These are phyloP conservation scores for Colletotrichum sp. DNA, from an alignment of 2,329 filamentous ascomycete species.

Conservation along the genomic window DNA sequence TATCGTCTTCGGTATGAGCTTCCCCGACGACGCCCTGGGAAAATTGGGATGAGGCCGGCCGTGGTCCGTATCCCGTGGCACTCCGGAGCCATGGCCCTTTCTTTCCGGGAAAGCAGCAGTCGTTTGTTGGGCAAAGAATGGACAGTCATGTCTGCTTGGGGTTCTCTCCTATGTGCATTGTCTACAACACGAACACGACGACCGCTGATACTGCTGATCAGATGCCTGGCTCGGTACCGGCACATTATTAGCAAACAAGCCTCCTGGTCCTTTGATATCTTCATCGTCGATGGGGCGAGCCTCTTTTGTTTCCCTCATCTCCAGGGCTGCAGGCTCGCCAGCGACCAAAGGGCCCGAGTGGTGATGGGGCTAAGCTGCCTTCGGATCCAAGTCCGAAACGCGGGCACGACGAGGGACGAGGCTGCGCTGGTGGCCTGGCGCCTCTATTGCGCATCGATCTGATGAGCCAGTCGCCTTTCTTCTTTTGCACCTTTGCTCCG, in stretches of 20 bases:
- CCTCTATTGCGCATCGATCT: neutral
- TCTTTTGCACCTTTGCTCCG: neutral
- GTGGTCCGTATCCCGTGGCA: neutral
- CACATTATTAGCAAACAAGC: neutral
- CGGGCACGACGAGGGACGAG: neutral
- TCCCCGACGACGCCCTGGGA: neutral
- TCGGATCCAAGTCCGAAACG: neutral
- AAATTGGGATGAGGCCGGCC: neutral
- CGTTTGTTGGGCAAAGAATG: neutral
- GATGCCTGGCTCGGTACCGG: neutral
- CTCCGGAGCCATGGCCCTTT: neutral
- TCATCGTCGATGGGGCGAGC: neutral
- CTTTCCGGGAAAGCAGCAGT: neutral
- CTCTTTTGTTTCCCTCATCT: neutral
- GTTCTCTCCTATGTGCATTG: neutral
- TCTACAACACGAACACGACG: neutral
- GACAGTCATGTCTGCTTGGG: neutral
- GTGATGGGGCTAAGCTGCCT: neutral
- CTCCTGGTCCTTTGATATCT: neutral
- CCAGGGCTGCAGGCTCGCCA: neutral
- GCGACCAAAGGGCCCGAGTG: neutral
- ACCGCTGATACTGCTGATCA: neutral
- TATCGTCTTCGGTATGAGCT: neutral
- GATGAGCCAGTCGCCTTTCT: neutral
- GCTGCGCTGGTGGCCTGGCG: conserved; percentile 8